Conservation (phyloP, 306 rosid genomes). For the Cucurbita pepo region DNA sequence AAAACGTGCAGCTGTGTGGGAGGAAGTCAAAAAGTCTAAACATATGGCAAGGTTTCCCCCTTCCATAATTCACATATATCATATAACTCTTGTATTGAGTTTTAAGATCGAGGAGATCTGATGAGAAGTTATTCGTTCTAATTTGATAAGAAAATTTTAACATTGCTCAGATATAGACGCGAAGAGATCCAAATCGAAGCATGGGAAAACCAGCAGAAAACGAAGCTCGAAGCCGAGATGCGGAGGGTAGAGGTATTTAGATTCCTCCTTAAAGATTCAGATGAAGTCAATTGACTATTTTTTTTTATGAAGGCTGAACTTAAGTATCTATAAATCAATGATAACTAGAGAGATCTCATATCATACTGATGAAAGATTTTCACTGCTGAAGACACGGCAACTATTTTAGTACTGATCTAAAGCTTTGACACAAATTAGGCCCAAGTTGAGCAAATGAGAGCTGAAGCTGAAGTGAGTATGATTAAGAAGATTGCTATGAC, state of each 20-base stretch:
- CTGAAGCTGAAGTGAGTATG: slow-evolving; percentile 69
- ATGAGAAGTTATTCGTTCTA: background rate
- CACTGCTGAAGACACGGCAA: background rate
- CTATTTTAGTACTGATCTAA: background rate
- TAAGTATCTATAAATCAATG: background rate
- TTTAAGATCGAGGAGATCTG: background rate
- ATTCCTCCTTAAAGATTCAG: background rate
- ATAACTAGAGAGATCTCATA: background rate
- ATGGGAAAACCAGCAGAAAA: slow-evolving; percentile 85
- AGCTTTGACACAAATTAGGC: slow-evolving; percentile 24
- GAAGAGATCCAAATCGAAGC: slow-evolving; percentile 91
- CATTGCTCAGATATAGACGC: slow-evolving; percentile 52
- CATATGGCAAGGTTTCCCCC: slow-evolving; percentile 62
- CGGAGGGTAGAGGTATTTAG: slow-evolving; percentile 61
- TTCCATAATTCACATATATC: background rate
- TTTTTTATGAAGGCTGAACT: background rate
- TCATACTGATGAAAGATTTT: background rate
- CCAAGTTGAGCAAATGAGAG: slow-evolving; percentile 73
- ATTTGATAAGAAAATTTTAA: slow-evolving; percentile 1
- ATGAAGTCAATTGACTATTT: background rate
- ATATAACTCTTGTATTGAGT: background rate
- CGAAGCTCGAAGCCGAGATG: slow-evolving; percentile 77
- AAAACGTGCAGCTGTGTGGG: slow-evolving; percentile 81
- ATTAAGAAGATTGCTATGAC: slow-evolving; percentile 71
- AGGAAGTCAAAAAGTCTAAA: slow-evolving; percentile 74